A percentile compares a stretch with the other conserved stretches of the same genome.
These are phyloP conservation scores for Chaetomiaceae sp. DNA, from an alignment of 2,329 filamentous ascomycete species.

Conservation along the genomic window DNA sequence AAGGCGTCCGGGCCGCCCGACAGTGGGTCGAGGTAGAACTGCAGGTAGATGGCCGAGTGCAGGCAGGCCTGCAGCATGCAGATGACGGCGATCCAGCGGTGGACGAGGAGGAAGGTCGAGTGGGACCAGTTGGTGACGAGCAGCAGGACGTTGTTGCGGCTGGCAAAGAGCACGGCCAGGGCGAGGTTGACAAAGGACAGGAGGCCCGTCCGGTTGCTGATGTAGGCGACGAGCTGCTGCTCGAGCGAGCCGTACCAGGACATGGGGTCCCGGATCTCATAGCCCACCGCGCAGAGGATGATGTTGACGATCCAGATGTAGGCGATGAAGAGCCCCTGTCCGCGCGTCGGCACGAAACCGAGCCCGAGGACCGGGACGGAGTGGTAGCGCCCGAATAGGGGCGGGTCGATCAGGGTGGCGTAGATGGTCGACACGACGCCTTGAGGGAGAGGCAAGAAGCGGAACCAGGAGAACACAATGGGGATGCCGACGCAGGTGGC, in stretches of 20 bases:
- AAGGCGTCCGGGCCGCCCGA: background rate
- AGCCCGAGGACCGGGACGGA: background rate
- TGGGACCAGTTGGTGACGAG: conserved; percentile 1
- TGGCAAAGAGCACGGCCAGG: conserved; percentile 2
- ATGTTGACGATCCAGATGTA: background rate
- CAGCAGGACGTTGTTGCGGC: conserved; percentile 8
- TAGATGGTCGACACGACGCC: background rate
- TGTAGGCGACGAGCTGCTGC: background rate
- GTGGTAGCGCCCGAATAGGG: background rate
- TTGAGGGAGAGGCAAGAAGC: background rate
- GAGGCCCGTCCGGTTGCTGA: conserved; percentile 3
- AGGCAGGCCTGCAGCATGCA: background rate
- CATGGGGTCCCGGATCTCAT: background rate
- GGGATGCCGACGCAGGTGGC: background rate
- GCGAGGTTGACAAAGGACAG: conserved; percentile 5
- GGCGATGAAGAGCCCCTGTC: background rate
- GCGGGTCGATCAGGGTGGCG: background rate
- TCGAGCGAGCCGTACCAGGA: background rate
- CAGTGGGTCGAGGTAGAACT: background rate
- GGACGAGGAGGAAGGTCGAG: conserved; percentile 2
- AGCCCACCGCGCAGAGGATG: background rate
- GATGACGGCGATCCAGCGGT: conserved; percentile 1
- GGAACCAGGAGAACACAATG: background rate
- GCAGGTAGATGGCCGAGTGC: background rate
- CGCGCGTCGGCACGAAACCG: background rate